Conservation (phyloP, 768 basidiomycete species). For the Pisolithus orientalis region DNA sequence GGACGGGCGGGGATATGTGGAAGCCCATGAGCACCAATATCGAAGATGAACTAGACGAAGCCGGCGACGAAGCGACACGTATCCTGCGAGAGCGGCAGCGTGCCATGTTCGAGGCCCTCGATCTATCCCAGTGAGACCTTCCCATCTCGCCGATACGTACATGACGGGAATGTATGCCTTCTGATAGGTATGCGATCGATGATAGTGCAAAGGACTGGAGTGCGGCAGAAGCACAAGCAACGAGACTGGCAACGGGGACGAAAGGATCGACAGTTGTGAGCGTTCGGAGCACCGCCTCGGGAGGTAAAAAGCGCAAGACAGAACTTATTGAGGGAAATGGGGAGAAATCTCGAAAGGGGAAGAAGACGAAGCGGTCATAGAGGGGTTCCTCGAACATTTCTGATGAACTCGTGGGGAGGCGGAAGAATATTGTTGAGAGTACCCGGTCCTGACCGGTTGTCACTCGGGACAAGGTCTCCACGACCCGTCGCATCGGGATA, state of each 20-base stretch:
- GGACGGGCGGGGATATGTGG: conserved; percentile 24
- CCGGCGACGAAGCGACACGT: conserved; percentile 60
- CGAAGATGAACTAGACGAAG: conserved; percentile 69
- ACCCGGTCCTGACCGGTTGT: background rate
- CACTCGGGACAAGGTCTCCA: background rate
- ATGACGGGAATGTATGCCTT: conserved; percentile 2
- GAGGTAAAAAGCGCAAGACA: conserved; percentile 57
- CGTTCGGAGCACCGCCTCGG: conserved; percentile 45
- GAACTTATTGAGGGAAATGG: conserved; percentile 31
- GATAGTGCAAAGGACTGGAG: conserved; percentile 68
- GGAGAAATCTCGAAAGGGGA: conserved; percentile 36
- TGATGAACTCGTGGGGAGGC: background rate
- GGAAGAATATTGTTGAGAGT: background rate
- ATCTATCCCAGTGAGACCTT: conserved; percentile 73
- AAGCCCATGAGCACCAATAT: conserved; percentile 41
- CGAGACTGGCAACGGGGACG: conserved; percentile 35
- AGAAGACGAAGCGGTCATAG: conserved; percentile 33
- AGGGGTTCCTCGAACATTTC: background rate
- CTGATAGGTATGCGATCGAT: conserved; percentile 66
- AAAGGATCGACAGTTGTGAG: conserved; percentile 70
- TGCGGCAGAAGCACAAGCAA: conserved; percentile 66
- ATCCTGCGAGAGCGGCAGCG: conserved; percentile 64
- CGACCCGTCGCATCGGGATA: too few relatives aligned
- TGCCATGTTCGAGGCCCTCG: conserved; percentile 82
- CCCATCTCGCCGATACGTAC: conserved; percentile 4